Percentiles rank a stretch among this genome's conserved stretches.
These are phyloP conservation scores for Penicillium odoratum DNA, from an alignment of 495 filamentous ascomycete species.

Conservation along the genomic window DNA sequence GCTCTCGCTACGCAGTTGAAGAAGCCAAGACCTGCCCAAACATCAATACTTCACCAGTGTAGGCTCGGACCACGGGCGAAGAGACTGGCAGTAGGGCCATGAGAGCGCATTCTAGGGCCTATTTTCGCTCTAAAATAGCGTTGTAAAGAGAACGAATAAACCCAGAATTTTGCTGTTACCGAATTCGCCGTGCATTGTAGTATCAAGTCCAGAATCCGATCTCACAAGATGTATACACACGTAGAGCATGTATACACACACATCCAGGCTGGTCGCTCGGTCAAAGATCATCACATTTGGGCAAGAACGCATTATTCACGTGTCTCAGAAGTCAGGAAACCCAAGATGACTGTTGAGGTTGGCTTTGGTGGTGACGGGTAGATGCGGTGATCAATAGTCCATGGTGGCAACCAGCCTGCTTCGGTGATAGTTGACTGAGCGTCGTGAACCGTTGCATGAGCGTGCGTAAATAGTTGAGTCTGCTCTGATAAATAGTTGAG, in stretches of 20 bases:
- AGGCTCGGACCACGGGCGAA: slow-evolving; percentile 5
- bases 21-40: neutral
- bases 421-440: slow-evolving; percentile 1
- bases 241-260: neutral
- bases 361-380: neutral
- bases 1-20: neutral
- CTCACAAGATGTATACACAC: slow-evolving; percentile 1
- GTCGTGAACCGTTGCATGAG: neutral
- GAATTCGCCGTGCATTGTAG: slow-evolving; percentile 3
- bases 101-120: slow-evolving; percentile 1
- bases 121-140: slow-evolving; percentile 3
- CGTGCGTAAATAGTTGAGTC: neutral
- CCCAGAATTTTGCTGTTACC: slow-evolving; percentile 2
- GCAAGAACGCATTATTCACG: slow-evolving; percentile 1
- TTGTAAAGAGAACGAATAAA: slow-evolving; percentile 1
- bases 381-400: neutral
- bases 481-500: neutral
- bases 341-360: slow-evolving; percentile 5
- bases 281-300: slow-evolving; percentile 3
- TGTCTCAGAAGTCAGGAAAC: neutral
- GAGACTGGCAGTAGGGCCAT: slow-evolving; percentile 2
- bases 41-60: neutral
- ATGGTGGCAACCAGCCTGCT: neutral
- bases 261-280: slow-evolving; percentile 1
- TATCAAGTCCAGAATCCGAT: slow-evolving; percentile 1